Conservation (phyloP, 140 eudicot species). For the Ambrosia hybrid region DNA sequence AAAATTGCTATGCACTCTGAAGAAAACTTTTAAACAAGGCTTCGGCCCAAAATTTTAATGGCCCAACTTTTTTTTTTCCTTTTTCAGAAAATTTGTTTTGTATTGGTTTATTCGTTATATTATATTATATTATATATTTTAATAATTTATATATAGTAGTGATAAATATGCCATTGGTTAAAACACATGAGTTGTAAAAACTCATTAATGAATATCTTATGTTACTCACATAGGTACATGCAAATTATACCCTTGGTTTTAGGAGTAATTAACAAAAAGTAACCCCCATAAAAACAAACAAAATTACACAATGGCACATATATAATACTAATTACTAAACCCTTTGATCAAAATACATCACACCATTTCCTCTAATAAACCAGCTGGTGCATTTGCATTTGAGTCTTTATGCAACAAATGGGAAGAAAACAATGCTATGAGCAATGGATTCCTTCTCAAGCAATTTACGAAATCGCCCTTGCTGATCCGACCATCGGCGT, state of each 20-base stretch:
- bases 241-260: not conserved
- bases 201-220: not conserved
- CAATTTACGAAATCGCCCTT: conserved; percentile 66
- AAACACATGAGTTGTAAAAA: not conserved
- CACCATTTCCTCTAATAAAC: conserved; percentile 48
- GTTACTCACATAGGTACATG: not conserved
- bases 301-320: conserved; percentile 33
- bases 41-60: too few species aligned
- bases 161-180: too few species aligned
- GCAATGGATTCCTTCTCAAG: conserved; percentile 74
- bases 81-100: too few species aligned
- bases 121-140: too few species aligned
- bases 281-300: conserved; percentile 15
- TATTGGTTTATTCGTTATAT: too few species aligned
- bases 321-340: conserved; percentile 9
- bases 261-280: conserved; percentile 2
- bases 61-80: too few species aligned
- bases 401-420: conserved; percentile 38
- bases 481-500: conserved; percentile 68
- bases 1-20: too few species aligned
- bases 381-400: conserved; percentile 21
- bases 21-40: too few species aligned
- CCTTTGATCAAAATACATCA: conserved; percentile 32
- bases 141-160: too few species aligned
- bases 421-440: conserved; percentile 67